Evolutionary conservation across 495 filamentous ascomycete species (phyloP).

Genomic region (Mycothermus thermophilus): DNA sequence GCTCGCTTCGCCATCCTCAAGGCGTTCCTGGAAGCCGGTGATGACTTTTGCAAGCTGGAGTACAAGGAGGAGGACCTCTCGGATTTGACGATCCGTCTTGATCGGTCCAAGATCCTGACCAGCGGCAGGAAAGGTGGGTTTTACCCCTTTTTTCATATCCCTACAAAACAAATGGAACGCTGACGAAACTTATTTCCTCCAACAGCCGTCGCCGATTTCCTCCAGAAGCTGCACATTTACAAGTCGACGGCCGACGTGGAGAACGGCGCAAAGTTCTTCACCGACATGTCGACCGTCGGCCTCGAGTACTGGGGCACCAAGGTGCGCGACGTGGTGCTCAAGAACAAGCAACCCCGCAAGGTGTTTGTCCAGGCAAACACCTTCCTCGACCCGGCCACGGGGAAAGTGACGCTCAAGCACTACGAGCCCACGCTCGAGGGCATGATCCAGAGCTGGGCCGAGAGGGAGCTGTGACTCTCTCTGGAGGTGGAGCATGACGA

Average conservation of each 20-base stretch:
- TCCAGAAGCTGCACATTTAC: constrained; percentile 85
- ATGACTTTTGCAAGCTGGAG: constrained; percentile 67
- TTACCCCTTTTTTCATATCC: not conserved
- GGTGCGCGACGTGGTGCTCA: constrained; percentile 64
- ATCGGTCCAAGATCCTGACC: constrained; percentile 67
- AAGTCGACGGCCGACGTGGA: constrained; percentile 81
- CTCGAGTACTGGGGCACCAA: constrained; percentile 65
- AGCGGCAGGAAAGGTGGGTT: constrained; percentile 38
- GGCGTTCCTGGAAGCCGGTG: constrained; percentile 72
- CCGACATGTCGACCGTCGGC: constrained; percentile 65
- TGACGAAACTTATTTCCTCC: not conserved
- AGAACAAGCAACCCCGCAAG: constrained; percentile 83
- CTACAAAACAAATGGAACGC: not conserved
- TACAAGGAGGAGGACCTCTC: constrained; percentile 62
- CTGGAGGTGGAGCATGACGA: not conserved
- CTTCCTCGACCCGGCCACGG: constrained; percentile 46
- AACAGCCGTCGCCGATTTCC: constrained; percentile 70
- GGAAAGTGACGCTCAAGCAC: constrained; percentile 66
- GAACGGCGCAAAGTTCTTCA: constrained; percentile 61
- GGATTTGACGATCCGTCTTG: constrained; percentile 66
- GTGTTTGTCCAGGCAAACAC: constrained; percentile 96
- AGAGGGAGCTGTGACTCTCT: constrained; percentile 51
- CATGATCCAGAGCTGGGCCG: constrained; percentile 81
- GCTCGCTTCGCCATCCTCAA: constrained; percentile 81
- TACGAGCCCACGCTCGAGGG: constrained; percentile 80